phyloP scores from a whole-genome alignment of 2,329 filamentous ascomycete species.

The Scedosporium minutisporum region DNA sequence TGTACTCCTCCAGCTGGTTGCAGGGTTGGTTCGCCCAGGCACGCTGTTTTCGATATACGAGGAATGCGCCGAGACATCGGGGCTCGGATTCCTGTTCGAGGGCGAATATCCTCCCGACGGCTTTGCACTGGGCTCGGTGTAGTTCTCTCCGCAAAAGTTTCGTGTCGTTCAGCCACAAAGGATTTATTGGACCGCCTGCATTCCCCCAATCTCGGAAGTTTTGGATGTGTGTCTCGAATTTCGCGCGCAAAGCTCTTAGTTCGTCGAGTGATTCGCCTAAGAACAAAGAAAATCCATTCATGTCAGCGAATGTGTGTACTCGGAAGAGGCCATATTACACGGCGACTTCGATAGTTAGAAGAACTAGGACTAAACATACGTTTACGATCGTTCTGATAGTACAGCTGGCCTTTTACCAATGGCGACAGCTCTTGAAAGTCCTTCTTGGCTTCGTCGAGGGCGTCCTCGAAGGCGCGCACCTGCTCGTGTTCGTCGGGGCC shows the following conservation, averaged over 20 bases:
- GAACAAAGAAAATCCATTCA: background rate
- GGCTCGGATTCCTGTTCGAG: constrained; percentile 36
- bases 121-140: constrained; percentile 48
- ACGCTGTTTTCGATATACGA: constrained; percentile 41
- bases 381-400: constrained; percentile 48
- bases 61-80: constrained; percentile 47
- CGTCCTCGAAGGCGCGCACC: constrained; percentile 41
- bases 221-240: constrained; percentile 37
- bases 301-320: background rate
- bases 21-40: constrained; percentile 5
- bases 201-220: constrained; percentile 45
- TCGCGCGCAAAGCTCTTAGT: constrained; percentile 32
- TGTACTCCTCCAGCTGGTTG: constrained; percentile 23
- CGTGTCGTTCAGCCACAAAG: constrained; percentile 46
- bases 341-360: background rate
- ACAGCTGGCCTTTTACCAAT: constrained; percentile 44
- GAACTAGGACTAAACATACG: constrained; percentile 25
- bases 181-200: constrained; percentile 44
- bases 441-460: constrained; percentile 49
- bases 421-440: constrained; percentile 50
- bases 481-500: constrained; percentile 51
- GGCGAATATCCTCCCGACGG: constrained; percentile 45
- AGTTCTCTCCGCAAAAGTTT: constrained; percentile 37
- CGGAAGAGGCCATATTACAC: constrained; percentile 1
- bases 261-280: constrained; percentile 44